A percentile compares a stretch with the other conserved stretches of the same genome.
phyloP scores from a whole-genome alignment of 495 filamentous ascomycete genomes.

The Schizothecium vesticola region DNA sequence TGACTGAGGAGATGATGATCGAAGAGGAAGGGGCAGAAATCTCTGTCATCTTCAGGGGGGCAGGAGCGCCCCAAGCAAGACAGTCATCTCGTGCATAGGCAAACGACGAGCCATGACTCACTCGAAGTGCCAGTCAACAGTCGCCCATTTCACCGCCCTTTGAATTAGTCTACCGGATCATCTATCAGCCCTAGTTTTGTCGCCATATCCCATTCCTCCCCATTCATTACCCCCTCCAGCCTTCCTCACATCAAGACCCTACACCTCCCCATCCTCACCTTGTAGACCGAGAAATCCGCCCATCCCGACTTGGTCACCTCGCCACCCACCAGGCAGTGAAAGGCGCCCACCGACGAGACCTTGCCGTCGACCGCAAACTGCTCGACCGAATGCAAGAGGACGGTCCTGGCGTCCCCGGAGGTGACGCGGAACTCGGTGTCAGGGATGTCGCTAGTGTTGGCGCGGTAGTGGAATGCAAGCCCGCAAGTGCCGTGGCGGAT shows the following conservation, averaged over 20 bases:
- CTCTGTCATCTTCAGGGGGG: not conserved
- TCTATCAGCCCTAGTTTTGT: not conserved
- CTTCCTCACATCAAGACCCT: not conserved
- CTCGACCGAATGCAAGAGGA: not conserved
- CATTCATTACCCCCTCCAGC: not conserved
- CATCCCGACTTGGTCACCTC: not conserved
- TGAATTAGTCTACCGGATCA: not conserved
- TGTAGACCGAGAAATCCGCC: not conserved
- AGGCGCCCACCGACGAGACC: not conserved
- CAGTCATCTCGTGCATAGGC: not conserved
- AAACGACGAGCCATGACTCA: not conserved
- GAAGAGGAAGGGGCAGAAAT: not conserved
- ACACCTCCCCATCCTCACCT: not conserved
- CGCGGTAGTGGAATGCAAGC: not conserved
- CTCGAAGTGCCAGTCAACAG: not conserved
- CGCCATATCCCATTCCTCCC: not conserved
- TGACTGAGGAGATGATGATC: not conserved
- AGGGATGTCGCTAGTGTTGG: not conserved
- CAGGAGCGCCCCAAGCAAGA: not conserved
- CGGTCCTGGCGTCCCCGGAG: not conserved
- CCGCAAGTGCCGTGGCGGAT: slow-evolving; percentile 3
- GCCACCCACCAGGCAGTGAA: not conserved
- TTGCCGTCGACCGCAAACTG: not conserved
- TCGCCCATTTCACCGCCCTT: not conserved
- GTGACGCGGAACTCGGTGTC: not conserved